Evolutionary conservation across 177 flowering plant genomes (phyloP), one percentile per base, ranked within the genome.

Genomic region (Vitis hybrid): DNA sequence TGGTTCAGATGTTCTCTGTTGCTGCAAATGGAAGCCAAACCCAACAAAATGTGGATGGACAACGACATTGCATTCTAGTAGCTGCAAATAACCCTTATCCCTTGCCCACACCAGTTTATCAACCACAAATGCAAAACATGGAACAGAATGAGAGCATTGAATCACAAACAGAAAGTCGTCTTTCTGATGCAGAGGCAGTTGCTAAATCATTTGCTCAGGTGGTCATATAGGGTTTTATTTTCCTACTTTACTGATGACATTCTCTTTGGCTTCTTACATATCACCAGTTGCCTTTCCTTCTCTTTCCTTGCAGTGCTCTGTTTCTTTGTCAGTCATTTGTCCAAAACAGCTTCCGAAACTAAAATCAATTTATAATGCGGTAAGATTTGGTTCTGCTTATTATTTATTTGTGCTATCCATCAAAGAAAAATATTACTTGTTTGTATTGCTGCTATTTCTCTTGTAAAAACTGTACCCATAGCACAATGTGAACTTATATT

Each of bases 11-110:
- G 98, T 86, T 92, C 70, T 70, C 86, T 20, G 41, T 67, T 51
- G 53, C 78, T 74, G 74, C 84, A 51, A 81, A 69, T 76, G 92
- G 86, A 67, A 83, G 67, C 71, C 91, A 85, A 79, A 65, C 69
- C 68, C 89, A 83, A 67, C 86, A 83, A 77, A 87, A 66, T 79
- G 71, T 77, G 61, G 97, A 90, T 58, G 77, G 67, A 52, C 85
- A 89, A 70, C 89, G 82, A 70, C 97, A 93, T 74, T 94, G 98
- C 77, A 86, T 94, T 79, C 98, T 94, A 77, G 83, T 94, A 64
- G 84, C 94, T 76, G 97, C 97, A 17, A 91, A 93, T 77, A 93
- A 91, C 64, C 98, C 98, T 72, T 86, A 89, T 72, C 86, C 94
- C 35, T 77, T 94, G 80, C 89, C 95, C 12, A 91, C 98, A 17